These are phyloP conservation scores for Effrenium voratum DNA, from an alignment of 73 alveolate species.

Conservation along the genomic window DNA sequence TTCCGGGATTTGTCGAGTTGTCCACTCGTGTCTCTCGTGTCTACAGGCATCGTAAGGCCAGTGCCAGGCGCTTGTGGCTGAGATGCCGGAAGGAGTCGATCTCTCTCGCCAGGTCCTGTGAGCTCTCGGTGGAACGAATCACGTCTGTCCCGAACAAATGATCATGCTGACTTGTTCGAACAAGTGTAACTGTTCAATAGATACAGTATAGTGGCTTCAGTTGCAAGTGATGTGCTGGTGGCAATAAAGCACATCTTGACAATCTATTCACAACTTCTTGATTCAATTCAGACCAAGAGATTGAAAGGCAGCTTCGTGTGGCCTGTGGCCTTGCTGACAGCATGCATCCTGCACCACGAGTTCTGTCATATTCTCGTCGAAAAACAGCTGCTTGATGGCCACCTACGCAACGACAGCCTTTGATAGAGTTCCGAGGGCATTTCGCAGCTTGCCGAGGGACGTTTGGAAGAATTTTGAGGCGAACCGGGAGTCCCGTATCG, in stretches of 20 bases:
- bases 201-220: too few relatives aligned
- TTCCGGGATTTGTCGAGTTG: neutral
- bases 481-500: neutral
- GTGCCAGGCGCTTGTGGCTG: slow-evolving; percentile 77
- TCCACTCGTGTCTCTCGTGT: neutral
- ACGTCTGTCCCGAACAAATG: too few relatives aligned
- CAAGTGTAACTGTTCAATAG: neutral
- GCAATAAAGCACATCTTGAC: too few relatives aligned
- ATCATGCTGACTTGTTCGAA: too few relatives aligned
- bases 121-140: too few relatives aligned
- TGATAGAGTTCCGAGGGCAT: neutral
- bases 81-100: slow-evolving; percentile 85
- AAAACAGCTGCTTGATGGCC: slow-evolving; percentile 89
- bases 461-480: neutral
- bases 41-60: neutral
- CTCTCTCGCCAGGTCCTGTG: slow-evolving; percentile 86
- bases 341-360: slow-evolving; percentile 75
- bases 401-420: neutral
- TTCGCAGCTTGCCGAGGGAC: neutral
- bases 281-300: neutral
- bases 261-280: neutral
- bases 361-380: slow-evolving; percentile 81
- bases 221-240: neutral
- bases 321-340: too few relatives aligned
- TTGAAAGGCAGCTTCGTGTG: too few relatives aligned